phyloP scores from a whole-genome alignment of 2,329 filamentous ascomycete genomes.

The Cercospora sp. region DNA sequence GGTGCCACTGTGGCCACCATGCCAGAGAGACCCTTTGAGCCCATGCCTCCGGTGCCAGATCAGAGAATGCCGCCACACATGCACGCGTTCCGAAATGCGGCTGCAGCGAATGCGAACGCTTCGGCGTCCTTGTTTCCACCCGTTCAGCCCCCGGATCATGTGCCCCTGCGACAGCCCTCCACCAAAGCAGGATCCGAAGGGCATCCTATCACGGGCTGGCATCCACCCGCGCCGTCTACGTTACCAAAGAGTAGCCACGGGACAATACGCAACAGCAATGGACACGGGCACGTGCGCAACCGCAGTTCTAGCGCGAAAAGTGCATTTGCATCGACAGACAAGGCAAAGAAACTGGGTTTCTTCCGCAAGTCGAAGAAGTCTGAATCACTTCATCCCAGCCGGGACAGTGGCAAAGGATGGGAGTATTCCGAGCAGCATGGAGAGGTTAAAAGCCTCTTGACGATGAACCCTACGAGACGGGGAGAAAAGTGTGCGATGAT shows the following conservation, averaged over 20 bases:
- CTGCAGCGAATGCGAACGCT: conserved; percentile 21
- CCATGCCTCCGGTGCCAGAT: conserved; percentile 8
- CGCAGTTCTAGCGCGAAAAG: conserved; percentile 24
- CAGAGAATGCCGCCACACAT: conserved; percentile 36
- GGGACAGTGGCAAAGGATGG: conserved; percentile 3
- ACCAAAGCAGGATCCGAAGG: conserved; percentile 31
- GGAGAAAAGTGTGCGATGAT: conserved; percentile 8
- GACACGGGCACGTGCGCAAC: conserved; percentile 17
- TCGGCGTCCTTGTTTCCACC: conserved; percentile 35
- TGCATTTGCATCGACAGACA: conserved; percentile 29
- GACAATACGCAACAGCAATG: conserved; percentile 8
- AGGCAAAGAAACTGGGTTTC: conserved; percentile 34
- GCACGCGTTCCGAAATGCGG: conserved; percentile 36
- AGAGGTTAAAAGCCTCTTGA: conserved; percentile 3
- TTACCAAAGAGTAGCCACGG: conserved; percentile 18
- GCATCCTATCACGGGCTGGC: conserved; percentile 40
- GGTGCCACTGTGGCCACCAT: conserved; percentile 22
- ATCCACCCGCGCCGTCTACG: conserved; percentile 34
- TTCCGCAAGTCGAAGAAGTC: conserved; percentile 26
- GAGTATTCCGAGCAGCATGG: background rate
- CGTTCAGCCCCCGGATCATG: conserved; percentile 30
- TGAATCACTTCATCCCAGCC: conserved; percentile 15
- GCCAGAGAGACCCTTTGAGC: conserved; percentile 6
- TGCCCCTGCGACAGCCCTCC: conserved; percentile 29
- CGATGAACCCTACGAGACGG: background rate